Conservation (phyloP, 495 filamentous ascomycete genomes). For the Chaetomium tenue region DNA sequence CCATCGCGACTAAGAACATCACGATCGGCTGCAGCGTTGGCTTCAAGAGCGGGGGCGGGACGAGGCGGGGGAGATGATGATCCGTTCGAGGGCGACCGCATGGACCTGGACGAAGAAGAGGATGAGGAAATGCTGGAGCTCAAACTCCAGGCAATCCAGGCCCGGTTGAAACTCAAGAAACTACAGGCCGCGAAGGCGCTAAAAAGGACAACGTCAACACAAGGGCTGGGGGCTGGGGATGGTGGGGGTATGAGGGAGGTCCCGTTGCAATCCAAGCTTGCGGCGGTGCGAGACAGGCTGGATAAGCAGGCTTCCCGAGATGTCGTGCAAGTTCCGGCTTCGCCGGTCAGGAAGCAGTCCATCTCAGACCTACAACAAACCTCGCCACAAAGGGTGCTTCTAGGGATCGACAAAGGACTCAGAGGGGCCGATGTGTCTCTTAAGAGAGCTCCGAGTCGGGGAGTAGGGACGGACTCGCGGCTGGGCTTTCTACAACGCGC, state of each 20-base stretch:
- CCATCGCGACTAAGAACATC: slow-evolving; percentile 44
- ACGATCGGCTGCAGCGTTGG: slow-evolving; percentile 22
- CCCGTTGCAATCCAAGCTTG: slow-evolving; percentile 30
- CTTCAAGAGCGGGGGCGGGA: slow-evolving; percentile 20
- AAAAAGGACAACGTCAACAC: slow-evolving; percentile 31
- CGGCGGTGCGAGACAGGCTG: slow-evolving; percentile 32
- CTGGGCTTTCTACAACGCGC: slow-evolving; percentile 45
- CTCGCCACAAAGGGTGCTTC: slow-evolving; percentile 73
- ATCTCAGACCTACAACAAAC: slow-evolving; percentile 54
- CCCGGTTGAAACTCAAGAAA: slow-evolving; percentile 83
- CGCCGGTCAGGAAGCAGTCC: slow-evolving; percentile 60
- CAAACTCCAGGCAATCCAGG: slow-evolving; percentile 80
- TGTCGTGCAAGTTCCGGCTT: slow-evolving; percentile 74
- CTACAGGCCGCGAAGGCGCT: slow-evolving; percentile 61
- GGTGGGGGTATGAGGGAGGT: slow-evolving; percentile 25
- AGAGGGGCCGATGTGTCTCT: slow-evolving; percentile 81
- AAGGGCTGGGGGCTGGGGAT: slow-evolving; percentile 19
- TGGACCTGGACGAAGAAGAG: slow-evolving; percentile 64
- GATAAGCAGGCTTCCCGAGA: slow-evolving; percentile 42
- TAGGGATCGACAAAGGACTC: slow-evolving; percentile 89
- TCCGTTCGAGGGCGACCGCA: slow-evolving; percentile 37
- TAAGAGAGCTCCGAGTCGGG: slow-evolving; percentile 62
- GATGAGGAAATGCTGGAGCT: slow-evolving; percentile 88
- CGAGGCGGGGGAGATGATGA: slow-evolving; percentile 39
- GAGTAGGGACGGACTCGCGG: slow-evolving; percentile 34